phyloP scores from a whole-genome alignment of 495 filamentous ascomycete genomes.

The Penicilliopsis zonata region DNA sequence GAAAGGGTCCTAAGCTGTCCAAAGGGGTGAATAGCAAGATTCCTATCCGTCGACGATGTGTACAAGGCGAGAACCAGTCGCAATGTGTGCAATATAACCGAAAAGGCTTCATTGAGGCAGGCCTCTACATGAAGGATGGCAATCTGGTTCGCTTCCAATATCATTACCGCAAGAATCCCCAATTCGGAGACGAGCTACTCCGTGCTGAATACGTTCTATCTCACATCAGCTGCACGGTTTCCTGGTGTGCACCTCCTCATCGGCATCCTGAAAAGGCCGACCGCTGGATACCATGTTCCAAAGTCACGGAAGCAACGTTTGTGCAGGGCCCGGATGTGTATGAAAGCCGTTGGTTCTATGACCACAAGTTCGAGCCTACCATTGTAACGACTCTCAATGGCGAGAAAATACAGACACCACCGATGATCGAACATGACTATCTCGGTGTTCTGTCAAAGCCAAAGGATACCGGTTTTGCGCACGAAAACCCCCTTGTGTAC shows the following conservation, averaged over 20 bases:
- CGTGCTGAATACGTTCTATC: slow-evolving; percentile 44
- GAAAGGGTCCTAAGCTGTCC: slow-evolving; percentile 19
- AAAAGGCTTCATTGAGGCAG: slow-evolving; percentile 41
- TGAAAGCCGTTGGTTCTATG: slow-evolving; percentile 44
- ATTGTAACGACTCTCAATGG: slow-evolving; percentile 48
- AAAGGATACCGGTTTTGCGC: slow-evolving; percentile 36
- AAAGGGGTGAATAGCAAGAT: slow-evolving; percentile 20
- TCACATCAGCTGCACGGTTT: slow-evolving; percentile 42
- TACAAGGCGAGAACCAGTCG: slow-evolving; percentile 31
- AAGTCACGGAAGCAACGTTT: slow-evolving; percentile 47
- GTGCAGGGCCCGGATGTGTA: slow-evolving; percentile 41
- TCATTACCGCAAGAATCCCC: slow-evolving; percentile 44
- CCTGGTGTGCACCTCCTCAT: slow-evolving; percentile 46
- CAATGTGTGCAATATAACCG: slow-evolving; percentile 42
- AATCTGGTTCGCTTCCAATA: slow-evolving; percentile 45
- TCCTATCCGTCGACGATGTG: slow-evolving; percentile 36
- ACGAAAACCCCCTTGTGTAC: slow-evolving; percentile 44
- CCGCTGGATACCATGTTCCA: slow-evolving; percentile 47
- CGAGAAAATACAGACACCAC: slow-evolving; percentile 40
- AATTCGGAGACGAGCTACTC: slow-evolving; percentile 43
- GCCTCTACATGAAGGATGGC: slow-evolving; percentile 42
- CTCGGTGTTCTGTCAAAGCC: slow-evolving; percentile 44
- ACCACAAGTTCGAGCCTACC: slow-evolving; percentile 50
- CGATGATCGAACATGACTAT: slow-evolving; percentile 46
- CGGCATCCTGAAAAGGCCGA: slow-evolving; percentile 40